Percentiles rank a stretch among this genome's conserved stretches.
Conservation (phyloP, 345 rosid species). For the Populus euphratica region DNA sequence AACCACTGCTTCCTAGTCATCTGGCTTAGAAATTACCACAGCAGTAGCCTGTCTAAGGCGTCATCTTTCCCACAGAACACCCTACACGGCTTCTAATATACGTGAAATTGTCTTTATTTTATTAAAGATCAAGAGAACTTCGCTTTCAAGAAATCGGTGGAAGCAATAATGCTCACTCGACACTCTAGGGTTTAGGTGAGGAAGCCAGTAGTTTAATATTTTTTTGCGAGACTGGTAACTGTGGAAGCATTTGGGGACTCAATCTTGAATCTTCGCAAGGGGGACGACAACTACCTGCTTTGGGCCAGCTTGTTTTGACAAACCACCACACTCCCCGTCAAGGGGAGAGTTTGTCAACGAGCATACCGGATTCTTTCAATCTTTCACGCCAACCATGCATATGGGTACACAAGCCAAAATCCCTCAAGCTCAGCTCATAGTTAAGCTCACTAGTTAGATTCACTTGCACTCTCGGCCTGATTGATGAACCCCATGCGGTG, state of each 20-base stretch:
- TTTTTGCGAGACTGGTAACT: background rate
- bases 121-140: background rate
- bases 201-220: background rate
- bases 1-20: no score
- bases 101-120: background rate
- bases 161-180: conserved; percentile 9
- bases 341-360: background rate
- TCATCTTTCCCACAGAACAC: background rate
- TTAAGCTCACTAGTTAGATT: background rate
- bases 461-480: background rate
- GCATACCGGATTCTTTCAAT: background rate
- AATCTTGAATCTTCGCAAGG: background rate
- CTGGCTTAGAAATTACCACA: background rate
- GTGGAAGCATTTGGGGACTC: conserved; percentile 10
- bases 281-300: conserved; percentile 2
- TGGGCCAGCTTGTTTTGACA: conserved; percentile 13
- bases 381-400: background rate
- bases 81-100: background rate
- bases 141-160: conserved; percentile 15
- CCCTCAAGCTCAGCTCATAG: background rate
- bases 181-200: conserved; percentile 24
- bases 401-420: background rate
- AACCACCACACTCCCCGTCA: background rate
- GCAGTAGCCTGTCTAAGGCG: background rate
- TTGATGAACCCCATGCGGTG: background rate